phyloP scores from a whole-genome alignment of 2,329 filamentous ascomycete genomes.

The Boeremia lycopersici region DNA sequence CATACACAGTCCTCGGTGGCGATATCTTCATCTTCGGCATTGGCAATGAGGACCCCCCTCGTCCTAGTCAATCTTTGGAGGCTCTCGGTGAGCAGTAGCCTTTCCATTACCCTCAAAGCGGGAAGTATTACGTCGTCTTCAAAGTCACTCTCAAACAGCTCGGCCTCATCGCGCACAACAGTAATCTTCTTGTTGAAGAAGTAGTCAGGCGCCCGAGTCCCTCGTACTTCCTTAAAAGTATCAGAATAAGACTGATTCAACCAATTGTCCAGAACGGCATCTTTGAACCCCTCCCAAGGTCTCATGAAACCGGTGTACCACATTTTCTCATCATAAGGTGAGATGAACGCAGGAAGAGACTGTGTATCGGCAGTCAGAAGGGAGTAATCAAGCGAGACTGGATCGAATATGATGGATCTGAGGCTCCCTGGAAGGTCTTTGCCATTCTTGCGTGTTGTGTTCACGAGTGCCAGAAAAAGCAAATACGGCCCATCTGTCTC shows the following conservation, averaged over 20 bases:
- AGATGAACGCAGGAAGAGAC: neutral
- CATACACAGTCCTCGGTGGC: constrained; percentile 10
- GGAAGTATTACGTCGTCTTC: constrained; percentile 14
- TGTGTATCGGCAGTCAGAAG: neutral
- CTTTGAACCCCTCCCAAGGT: constrained; percentile 17
- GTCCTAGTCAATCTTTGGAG: neutral
- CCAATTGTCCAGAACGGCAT: constrained; percentile 5
- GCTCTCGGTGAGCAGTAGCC: constrained; percentile 2
- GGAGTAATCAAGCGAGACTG: neutral
- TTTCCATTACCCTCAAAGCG: constrained; percentile 7
- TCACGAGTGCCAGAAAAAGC: neutral
- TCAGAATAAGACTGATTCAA: neutral
- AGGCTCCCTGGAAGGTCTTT: neutral
- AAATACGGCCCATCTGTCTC: neutral
- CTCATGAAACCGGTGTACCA: constrained; percentile 28
- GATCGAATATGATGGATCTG: neutral
- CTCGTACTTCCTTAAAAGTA: constrained; percentile 13
- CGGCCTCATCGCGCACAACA: neutral
- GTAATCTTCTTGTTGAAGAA: neutral
- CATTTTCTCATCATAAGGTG: constrained; percentile 5
- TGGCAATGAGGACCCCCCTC: constrained; percentile 5
- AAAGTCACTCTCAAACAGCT: constrained; percentile 10
- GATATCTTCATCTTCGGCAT: constrained; percentile 5
- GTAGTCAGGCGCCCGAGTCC: neutral
- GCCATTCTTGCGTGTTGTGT: neutral